Conservation (phyloP, 805 yeast genomes). For the Soucietia sequanensis region DNA sequence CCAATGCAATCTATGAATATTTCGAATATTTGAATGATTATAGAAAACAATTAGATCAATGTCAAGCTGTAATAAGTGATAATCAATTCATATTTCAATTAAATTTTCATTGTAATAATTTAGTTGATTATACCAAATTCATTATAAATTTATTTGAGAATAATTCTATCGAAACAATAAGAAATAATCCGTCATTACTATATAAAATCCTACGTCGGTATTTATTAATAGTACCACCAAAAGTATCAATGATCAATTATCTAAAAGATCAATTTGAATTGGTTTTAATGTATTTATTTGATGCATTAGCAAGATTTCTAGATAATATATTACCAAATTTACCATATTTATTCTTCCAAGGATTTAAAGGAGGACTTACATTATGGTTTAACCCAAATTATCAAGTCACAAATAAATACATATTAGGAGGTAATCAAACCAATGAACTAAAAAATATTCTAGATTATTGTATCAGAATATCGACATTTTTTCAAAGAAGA, state of each 20-base stretch:
- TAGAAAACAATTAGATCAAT: neutral
- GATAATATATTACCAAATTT: constrained; percentile 22
- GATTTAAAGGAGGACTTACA: constrained; percentile 20
- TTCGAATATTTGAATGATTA: constrained; percentile 3
- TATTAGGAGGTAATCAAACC: neutral
- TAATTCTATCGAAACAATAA: too few relatives aligned
- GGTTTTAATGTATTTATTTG: constrained; percentile 12
- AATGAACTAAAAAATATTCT: constrained; percentile 7
- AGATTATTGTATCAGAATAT: constrained; percentile 15
- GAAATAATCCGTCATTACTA: constrained; percentile 2
- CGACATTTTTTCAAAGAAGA: constrained; percentile 20
- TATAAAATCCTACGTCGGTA: constrained; percentile 19
- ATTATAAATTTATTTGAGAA: constrained; percentile 4
- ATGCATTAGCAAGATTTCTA: constrained; percentile 12
- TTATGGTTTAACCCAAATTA: constrained; percentile 11
- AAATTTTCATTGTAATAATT: too few relatives aligned
- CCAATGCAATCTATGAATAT: constrained; percentile 12
- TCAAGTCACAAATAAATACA: neutral
- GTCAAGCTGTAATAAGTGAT: too few relatives aligned
- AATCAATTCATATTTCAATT: too few relatives aligned
- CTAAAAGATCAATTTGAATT: constrained; percentile 12
- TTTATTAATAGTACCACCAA: constrained; percentile 21
- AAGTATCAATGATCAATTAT: constrained; percentile 9
- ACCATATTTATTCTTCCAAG: constrained; percentile 17
- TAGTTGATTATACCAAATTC: too few relatives aligned